phyloP scores from a whole-genome alignment of 129 eudicot species.

The Cynara cardunculus region DNA sequence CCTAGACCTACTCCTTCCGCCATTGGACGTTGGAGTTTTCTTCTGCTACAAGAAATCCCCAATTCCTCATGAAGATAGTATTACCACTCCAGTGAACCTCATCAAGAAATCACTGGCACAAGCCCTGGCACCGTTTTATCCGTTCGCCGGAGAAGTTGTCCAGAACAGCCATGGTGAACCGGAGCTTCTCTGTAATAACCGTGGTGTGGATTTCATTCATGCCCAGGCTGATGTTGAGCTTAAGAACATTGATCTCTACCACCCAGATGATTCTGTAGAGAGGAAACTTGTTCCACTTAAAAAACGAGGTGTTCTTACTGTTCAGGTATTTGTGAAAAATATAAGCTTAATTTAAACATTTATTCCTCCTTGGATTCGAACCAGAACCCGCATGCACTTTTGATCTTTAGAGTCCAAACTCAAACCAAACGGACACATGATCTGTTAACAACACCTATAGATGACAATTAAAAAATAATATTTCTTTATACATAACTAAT shows the following conservation, averaged over 20 bases:
- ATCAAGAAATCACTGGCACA: slow-evolving; percentile 53
- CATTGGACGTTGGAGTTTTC: slow-evolving; percentile 52
- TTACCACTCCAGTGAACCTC: slow-evolving; percentile 3
- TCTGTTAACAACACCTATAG: background rate
- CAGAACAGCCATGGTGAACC: slow-evolving; percentile 56
- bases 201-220: slow-evolving; percentile 60
- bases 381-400: too few relatives aligned
- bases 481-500: background rate
- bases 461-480: background rate
- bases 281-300: slow-evolving; percentile 53
- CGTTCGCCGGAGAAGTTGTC: slow-evolving; percentile 66
- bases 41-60: slow-evolving; percentile 46
- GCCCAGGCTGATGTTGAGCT: slow-evolving; percentile 55
- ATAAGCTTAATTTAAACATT: too few relatives aligned
- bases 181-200: slow-evolving; percentile 62
- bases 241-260: slow-evolving; percentile 40
- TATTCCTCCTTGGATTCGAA: too few relatives aligned
- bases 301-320: slow-evolving; percentile 43
- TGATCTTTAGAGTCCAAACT: too few relatives aligned
- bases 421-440: too few relatives aligned
- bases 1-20: slow-evolving; percentile 69
- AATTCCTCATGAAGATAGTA: background rate
- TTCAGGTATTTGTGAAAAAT: slow-evolving; percentile 49
- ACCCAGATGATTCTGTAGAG: slow-evolving; percentile 44
- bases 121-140: slow-evolving; percentile 41